These are phyloP conservation scores for Nicotiana undulata DNA, from an alignment of 257 asterid genomes.

Conservation along the genomic window DNA sequence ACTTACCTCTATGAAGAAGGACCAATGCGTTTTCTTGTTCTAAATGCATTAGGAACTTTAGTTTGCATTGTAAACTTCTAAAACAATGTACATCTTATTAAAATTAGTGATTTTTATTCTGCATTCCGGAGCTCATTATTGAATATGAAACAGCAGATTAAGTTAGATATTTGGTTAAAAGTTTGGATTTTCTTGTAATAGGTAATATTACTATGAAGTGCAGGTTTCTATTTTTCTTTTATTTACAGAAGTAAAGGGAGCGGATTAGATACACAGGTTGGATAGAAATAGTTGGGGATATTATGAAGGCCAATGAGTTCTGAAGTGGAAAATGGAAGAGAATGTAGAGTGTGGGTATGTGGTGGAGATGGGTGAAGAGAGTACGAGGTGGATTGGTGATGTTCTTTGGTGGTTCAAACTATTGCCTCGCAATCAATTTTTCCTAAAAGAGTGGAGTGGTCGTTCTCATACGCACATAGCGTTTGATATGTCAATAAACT, in stretches of 20 bases:
- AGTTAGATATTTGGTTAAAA: neutral
- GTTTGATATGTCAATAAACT: neutral
- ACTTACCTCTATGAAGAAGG: neutral
- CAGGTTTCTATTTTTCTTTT: neutral
- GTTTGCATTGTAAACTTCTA: neutral
- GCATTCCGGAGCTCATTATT: neutral
- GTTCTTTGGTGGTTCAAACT: neutral
- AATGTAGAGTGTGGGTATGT: neutral
- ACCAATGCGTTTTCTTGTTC: neutral
- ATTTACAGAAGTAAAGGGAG: neutral
- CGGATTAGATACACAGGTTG: neutral
- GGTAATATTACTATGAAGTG: neutral
- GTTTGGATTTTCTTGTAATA: neutral
- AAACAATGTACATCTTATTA: neutral
- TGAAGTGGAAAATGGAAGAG: neutral
- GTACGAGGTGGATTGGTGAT: neutral
- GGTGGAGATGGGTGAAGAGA: conserved; percentile 2
- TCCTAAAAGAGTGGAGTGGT: neutral
- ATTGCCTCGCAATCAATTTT: neutral
- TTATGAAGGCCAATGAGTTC: neutral
- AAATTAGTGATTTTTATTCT: neutral
- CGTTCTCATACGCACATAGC: neutral
- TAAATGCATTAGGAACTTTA: neutral
- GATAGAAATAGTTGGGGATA: neutral
- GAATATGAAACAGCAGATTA: neutral